Evolutionary conservation across 371 early-diverging fungal species (phyloP).

Genomic region (Mucor velutinosus): DNA sequence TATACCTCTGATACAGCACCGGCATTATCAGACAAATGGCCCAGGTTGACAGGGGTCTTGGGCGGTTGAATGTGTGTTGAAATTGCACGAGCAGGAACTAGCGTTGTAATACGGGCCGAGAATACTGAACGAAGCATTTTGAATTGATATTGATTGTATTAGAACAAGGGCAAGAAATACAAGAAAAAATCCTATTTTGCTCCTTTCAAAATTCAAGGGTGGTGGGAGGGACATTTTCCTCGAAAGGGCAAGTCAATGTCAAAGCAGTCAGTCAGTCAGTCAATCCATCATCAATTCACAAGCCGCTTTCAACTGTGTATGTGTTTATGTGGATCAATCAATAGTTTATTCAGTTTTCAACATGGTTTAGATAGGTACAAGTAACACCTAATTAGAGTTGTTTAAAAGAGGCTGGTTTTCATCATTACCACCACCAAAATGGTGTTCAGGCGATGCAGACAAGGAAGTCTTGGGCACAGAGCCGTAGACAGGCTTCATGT

Average conservation of each 20-base stretch:
- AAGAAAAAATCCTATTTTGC: not conserved
- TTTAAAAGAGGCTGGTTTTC: constrained; percentile 27
- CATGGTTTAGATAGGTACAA: too few species aligned
- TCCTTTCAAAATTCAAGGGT: not conserved
- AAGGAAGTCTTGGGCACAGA: constrained; percentile 15
- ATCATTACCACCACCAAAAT: not conserved
- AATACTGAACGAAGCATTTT: constrained; percentile 29
- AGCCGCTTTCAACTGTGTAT: not conserved
- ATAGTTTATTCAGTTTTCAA: too few species aligned
- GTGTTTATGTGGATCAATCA: not conserved
- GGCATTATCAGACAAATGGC: constrained; percentile 47
- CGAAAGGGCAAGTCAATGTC: not conserved
- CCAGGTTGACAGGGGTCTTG: constrained; percentile 40
- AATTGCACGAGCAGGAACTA: constrained; percentile 16
- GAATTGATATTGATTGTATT: not conserved
- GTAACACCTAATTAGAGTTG: not conserved
- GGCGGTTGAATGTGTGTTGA: constrained; percentile 36
- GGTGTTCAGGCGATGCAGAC: constrained; percentile 19
- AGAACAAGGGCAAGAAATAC: not conserved
- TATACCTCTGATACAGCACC: constrained; percentile 53
- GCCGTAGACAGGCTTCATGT: constrained; percentile 30
- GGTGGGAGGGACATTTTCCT: not conserved
- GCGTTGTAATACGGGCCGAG: constrained; percentile 1
- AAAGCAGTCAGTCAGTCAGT: not conserved
- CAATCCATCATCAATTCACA: not conserved